Evolutionary conservation across 1,284 basidiomycete genomes (phyloP).

Genomic region (Schizopora paradoxa): DNA sequence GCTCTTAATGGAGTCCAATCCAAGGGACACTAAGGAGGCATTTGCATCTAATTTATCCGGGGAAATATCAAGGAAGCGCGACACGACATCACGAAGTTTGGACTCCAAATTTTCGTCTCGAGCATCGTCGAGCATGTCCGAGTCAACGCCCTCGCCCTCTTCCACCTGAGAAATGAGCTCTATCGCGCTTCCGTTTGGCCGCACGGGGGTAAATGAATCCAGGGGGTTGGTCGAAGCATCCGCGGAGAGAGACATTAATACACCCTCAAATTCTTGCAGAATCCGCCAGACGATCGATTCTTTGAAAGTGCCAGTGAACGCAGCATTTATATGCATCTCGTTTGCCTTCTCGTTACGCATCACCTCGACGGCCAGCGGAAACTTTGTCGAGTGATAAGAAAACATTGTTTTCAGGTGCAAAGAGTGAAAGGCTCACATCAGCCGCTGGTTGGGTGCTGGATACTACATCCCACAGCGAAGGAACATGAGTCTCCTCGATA

Average conservation of each 20-base stretch:
- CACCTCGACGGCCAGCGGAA: constrained; percentile 41
- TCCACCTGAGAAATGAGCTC: not conserved
- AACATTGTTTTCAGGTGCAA: not conserved
- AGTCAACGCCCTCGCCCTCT: constrained; percentile 1
- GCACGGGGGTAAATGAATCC: not conserved
- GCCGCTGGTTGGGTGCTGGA: constrained; percentile 39
- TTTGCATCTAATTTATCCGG: constrained; percentile 25
- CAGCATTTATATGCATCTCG: constrained; percentile 28
- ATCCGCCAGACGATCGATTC: constrained; percentile 22
- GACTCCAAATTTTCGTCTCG: constrained; percentile 6
- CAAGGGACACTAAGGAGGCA: constrained; percentile 40
- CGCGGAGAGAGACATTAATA: too few species aligned
- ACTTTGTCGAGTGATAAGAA: constrained; percentile 18
- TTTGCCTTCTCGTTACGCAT: constrained; percentile 32
- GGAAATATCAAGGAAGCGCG: constrained; percentile 34
- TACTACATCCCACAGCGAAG: constrained; percentile 26
- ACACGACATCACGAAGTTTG: constrained; percentile 27
- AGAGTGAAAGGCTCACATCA: constrained; percentile 33
- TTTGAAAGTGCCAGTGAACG: constrained; percentile 27
- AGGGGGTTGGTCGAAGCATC: not conserved
- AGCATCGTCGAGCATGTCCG: not conserved
- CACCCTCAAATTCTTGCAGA: constrained; percentile 22
- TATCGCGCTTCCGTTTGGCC: not conserved
- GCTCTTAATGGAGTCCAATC: constrained; percentile 45
- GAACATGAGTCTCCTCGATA: constrained; percentile 26